These are phyloP conservation scores for Chimonanthus praecox DNA, from an alignment of 164 flowering plant genomes.

Conservation along the genomic window DNA sequence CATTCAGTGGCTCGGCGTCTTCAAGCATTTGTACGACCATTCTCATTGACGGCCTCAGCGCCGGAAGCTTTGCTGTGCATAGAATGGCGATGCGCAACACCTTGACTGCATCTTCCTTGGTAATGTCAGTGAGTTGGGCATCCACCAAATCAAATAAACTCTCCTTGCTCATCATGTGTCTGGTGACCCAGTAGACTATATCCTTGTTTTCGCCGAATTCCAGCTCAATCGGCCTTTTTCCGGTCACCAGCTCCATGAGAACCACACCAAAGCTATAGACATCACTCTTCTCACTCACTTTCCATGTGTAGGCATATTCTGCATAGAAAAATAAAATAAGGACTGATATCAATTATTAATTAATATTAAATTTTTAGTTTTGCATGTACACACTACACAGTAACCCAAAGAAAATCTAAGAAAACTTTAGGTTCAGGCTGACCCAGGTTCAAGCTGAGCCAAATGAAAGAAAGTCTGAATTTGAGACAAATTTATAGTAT, in stretches of 20 bases:
- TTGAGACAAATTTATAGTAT: no score
- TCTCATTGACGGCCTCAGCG: slow-evolving; percentile 72
- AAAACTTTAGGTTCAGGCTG: no score
- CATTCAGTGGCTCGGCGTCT: slow-evolving; percentile 34
- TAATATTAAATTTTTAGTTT: background rate
- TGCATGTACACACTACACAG: background rate
- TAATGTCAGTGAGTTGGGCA: slow-evolving; percentile 26
- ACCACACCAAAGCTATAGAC: slow-evolving; percentile 84
- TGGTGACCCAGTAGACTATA: slow-evolving; percentile 52
- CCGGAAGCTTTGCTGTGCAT: slow-evolving; percentile 58
- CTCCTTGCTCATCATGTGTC: slow-evolving; percentile 27
- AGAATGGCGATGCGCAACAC: slow-evolving; percentile 46
- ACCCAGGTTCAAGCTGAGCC: no score
- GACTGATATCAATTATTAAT: background rate
- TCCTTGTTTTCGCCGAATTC: slow-evolving; percentile 65
- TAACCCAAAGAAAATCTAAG: no score
- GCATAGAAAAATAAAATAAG: background rate
- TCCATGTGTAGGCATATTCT: slow-evolving; percentile 68
- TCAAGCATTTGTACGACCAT: slow-evolving; percentile 71
- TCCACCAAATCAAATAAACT: slow-evolving; percentile 35
- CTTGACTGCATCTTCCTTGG: slow-evolving; percentile 45
- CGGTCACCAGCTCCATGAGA: slow-evolving; percentile 65
- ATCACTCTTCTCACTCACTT: slow-evolving; percentile 60
- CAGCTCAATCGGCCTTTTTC: slow-evolving; percentile 53
- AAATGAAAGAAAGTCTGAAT: no score